Evolutionary conservation across 345 rosid species (phyloP).

Genomic region (Geranium brycei): DNA sequence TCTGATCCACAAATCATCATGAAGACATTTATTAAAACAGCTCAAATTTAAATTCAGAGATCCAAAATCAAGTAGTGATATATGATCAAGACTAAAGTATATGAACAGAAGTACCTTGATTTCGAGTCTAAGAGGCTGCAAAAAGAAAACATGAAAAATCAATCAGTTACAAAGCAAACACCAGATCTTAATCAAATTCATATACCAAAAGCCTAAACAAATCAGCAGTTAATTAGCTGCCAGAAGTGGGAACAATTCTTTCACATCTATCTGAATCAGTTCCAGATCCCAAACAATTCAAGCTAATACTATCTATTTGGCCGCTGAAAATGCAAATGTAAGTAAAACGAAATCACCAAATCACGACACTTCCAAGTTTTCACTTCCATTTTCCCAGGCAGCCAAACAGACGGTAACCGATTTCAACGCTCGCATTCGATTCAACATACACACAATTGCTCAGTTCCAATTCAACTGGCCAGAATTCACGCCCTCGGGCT

Average conservation of each 20-base stretch:
- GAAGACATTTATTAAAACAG: background rate
- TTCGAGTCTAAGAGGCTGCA: constrained; percentile 46
- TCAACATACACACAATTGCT: background rate
- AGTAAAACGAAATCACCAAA: background rate
- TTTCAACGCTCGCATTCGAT: background rate
- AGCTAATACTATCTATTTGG: background rate
- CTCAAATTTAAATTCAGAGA: background rate
- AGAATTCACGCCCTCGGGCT: background rate
- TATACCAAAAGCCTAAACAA: background rate
- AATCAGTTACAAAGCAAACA: background rate
- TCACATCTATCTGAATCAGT: background rate
- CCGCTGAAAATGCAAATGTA: background rate
- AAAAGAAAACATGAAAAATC: constrained; percentile 1
- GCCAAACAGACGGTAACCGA: background rate
- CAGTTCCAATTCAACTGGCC: background rate
- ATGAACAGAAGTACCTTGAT: constrained; percentile 26
- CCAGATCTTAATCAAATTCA: constrained; percentile 4
- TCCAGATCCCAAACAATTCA: background rate
- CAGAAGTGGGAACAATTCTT: background rate
- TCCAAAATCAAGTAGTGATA: background rate
- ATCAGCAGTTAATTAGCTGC: background rate
- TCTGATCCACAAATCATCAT: constrained; percentile 16
- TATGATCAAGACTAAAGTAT: background rate
- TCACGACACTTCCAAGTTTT: background rate
- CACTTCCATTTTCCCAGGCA: background rate